phyloP scores from a whole-genome alignment of 208 protist species.

The Trypanosomatidae sp. region DNA sequence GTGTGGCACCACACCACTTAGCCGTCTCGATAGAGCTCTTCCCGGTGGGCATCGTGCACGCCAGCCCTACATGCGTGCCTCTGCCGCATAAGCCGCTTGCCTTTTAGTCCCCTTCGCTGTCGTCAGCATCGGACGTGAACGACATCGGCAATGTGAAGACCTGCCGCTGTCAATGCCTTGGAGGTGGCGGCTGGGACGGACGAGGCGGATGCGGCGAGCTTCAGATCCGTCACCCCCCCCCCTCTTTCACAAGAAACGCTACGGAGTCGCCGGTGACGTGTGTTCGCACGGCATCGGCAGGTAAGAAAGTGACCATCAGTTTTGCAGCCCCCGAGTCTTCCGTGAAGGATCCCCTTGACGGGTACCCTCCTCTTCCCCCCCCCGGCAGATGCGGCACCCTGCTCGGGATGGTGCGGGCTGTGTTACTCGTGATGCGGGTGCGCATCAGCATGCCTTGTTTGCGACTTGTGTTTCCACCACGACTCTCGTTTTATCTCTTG shows the following conservation, averaged over 20 bases:
- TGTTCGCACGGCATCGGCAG: not conserved
- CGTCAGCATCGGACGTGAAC: not conserved
- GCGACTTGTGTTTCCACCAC: not conserved
- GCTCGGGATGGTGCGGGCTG: not conserved
- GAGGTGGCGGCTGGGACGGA: not conserved
- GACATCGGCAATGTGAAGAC: not conserved
- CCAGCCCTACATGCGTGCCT: not conserved
- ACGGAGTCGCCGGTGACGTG: not conserved
- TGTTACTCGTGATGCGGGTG: not conserved
- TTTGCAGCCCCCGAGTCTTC: not conserved
- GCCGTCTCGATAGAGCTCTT: not conserved
- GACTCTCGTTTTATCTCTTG: not conserved
- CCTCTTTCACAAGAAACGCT: constrained; percentile 9
- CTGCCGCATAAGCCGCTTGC: not conserved
- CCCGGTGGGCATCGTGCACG: not conserved
- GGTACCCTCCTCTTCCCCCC: not conserved
- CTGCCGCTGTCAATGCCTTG: not conserved
- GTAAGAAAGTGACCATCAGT: not conserved
- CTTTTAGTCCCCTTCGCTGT: not conserved
- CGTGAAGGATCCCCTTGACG: not conserved
- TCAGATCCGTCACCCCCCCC: constrained; percentile 17
- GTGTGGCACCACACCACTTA: not conserved
- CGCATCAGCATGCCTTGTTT: not conserved
- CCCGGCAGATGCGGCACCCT: not conserved
- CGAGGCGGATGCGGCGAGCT: constrained; percentile 2